Percentiles rank a stretch among this genome's conserved stretches.
phyloP scores from a whole-genome alignment of 129 eudicot genomes.

The Chrysanthemum lavandulifolium region DNA sequence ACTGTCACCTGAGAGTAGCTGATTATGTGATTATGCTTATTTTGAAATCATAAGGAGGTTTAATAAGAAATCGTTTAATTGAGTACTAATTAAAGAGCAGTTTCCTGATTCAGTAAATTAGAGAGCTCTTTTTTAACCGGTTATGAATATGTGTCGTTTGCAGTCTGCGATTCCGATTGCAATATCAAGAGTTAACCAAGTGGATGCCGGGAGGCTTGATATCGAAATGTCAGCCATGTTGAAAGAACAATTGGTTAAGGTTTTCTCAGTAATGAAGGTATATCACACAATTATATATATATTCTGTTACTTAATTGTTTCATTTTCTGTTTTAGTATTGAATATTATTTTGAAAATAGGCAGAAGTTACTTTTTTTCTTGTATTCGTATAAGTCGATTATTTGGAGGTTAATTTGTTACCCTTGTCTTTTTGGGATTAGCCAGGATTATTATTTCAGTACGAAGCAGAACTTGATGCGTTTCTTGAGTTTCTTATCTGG shows the following conservation, averaged over 20 bases:
- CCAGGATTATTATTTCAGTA: slow-evolving; percentile 98
- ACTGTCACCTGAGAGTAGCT: too few relatives aligned
- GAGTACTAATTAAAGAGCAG: slow-evolving; percentile 9
- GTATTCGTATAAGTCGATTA: neutral
- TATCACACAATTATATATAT: slow-evolving; percentile 22
- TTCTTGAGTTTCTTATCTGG: slow-evolving; percentile 98
- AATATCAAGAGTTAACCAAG: slow-evolving; percentile 95
- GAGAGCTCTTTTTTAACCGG: neutral
- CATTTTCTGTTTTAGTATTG: too few relatives aligned
- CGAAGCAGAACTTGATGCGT: slow-evolving; percentile 97
- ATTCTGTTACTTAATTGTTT: neutral
- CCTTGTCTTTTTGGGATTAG: slow-evolving; percentile 63
- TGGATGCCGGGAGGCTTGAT: slow-evolving; percentile 93
- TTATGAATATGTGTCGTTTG: neutral
- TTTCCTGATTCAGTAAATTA: slow-evolving; percentile 10
- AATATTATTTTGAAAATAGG: neutral
- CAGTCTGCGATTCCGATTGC: slow-evolving; percentile 67
- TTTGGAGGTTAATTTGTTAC: slow-evolving; percentile 40
- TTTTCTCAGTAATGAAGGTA: slow-evolving; percentile 92
- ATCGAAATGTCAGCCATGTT: slow-evolving; percentile 98
- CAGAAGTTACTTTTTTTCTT: slow-evolving; percentile 7
- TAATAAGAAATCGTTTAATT: neutral
- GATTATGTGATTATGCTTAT: neutral
- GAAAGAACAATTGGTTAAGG: slow-evolving; percentile 90
- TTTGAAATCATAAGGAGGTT: neutral